Percentiles rank a stretch among this genome's conserved stretches.
phyloP scores from a whole-genome alignment of 805 yeast species.

The Torulaspora quercuum region DNA sequence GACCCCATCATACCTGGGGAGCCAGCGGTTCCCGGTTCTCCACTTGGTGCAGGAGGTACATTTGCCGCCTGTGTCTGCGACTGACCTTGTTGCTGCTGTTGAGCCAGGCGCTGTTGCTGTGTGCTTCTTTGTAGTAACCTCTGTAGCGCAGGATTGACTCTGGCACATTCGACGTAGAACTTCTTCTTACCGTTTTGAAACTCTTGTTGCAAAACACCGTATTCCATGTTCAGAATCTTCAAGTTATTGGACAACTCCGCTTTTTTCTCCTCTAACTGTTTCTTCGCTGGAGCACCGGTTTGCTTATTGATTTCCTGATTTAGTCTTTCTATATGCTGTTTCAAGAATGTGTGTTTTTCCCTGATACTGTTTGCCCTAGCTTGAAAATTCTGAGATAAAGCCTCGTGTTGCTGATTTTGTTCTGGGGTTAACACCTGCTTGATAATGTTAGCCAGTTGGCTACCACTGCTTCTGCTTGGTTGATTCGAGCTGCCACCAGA shows the following conservation, averaged over 20 bases:
- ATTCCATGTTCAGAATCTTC: constrained; percentile 28
- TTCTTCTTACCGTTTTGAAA: constrained; percentile 32
- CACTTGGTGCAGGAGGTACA: constrained; percentile 1
- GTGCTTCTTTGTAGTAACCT: constrained; percentile 30
- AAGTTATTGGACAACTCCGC: constrained; percentile 28
- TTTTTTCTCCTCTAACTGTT: constrained; percentile 30
- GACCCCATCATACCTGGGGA: constrained; percentile 6
- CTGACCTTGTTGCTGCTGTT: constrained; percentile 20
- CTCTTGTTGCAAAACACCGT: constrained; percentile 28
- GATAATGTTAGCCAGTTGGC: constrained; percentile 28
- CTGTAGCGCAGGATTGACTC: constrained; percentile 34
- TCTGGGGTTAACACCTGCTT: constrained; percentile 33
- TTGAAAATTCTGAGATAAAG: constrained; percentile 29
- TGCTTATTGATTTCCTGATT: constrained; percentile 31
- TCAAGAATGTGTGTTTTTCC: constrained; percentile 31
- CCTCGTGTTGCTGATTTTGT: constrained; percentile 32
- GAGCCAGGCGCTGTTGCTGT: constrained; percentile 26
- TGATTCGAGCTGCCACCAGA: constrained; percentile 16
- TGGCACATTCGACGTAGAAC: constrained; percentile 37
- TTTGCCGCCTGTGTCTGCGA: constrained; percentile 24
- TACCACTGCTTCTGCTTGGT: constrained; percentile 13
- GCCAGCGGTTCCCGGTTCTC: constrained; percentile 6
- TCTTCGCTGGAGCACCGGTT: constrained; percentile 26
- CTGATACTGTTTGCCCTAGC: constrained; percentile 31
- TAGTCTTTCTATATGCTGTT: constrained; percentile 33